phyloP scores from a whole-genome alignment of 306 rosid genomes.

The Gastrolobium villosum region DNA sequence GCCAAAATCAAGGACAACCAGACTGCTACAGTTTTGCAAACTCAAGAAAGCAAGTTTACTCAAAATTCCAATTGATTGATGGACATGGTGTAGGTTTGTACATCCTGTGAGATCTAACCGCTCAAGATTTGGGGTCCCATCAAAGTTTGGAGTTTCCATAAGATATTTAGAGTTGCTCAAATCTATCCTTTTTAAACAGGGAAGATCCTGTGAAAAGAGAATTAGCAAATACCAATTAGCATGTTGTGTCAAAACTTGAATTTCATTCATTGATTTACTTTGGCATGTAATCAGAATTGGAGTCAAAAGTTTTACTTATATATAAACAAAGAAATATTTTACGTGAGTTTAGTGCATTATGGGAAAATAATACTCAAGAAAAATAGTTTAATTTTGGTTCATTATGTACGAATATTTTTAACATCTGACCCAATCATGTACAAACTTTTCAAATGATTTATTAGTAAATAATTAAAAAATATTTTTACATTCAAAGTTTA shows the following conservation, averaged over 20 bases:
- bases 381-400: too few species aligned
- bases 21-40: background rate
- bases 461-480: too few species aligned
- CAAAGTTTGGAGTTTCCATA: background rate
- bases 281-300: too few species aligned
- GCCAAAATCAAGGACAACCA: background rate
- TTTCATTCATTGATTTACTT: background rate
- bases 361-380: too few species aligned
- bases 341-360: too few species aligned
- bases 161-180: conserved; percentile 32
- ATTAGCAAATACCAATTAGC: background rate
- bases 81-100: background rate
- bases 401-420: too few species aligned
- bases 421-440: too few species aligned
- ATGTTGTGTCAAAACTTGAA: background rate
- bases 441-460: too few species aligned
- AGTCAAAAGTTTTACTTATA: too few species aligned
- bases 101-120: conserved; percentile 35
- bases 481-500: too few species aligned
- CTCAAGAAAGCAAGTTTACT: conserved; percentile 17
- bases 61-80: conserved; percentile 27
- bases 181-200: background rate
- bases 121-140: background rate
- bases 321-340: background rate
- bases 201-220: background rate